Evolutionary conservation across 148 eudicot species (phyloP).

Genomic region (Bassia scoparia): DNA sequence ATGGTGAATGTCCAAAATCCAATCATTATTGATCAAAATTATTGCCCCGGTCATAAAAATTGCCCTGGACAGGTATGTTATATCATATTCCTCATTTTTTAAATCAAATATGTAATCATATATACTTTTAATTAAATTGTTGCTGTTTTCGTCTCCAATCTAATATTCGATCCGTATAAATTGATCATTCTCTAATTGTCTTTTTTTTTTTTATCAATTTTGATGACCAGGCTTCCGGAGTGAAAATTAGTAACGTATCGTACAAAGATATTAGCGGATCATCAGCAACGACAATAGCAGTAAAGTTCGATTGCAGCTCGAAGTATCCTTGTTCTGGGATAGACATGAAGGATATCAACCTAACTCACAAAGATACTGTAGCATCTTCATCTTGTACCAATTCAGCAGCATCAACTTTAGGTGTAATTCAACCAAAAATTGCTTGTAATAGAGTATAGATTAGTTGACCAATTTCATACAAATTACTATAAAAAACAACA

Average conservation of each 20-base stretch:
- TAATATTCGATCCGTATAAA: too few species aligned
- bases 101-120: too few species aligned
- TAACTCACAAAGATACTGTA: slow-evolving; percentile 14
- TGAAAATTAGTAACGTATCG: slow-evolving; percentile 30
- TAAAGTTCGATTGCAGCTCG: slow-evolving; percentile 26
- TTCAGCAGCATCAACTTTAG: slow-evolving; percentile 12
- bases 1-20: slow-evolving; percentile 46
- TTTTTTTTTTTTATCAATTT: too few species aligned
- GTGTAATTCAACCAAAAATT: slow-evolving; percentile 29
- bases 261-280: slow-evolving; percentile 46
- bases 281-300: slow-evolving; percentile 31
- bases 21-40: slow-evolving; percentile 47
- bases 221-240: slow-evolving; percentile 29
- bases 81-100: neutral
- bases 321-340: slow-evolving; percentile 19
- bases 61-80: slow-evolving; percentile 36
- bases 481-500: too few species aligned
- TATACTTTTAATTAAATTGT: too few species aligned
- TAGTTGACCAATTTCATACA: neutral
- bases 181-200: too few species aligned
- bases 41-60: slow-evolving; percentile 37
- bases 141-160: too few species aligned
- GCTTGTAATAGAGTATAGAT: slow-evolving; percentile 17
- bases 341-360: slow-evolving; percentile 16
- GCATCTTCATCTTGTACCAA: slow-evolving; percentile 19